Evolutionary conservation across 2,329 filamentous ascomycete species (phyloP).

Genomic region (Fusarium palustre): DNA sequence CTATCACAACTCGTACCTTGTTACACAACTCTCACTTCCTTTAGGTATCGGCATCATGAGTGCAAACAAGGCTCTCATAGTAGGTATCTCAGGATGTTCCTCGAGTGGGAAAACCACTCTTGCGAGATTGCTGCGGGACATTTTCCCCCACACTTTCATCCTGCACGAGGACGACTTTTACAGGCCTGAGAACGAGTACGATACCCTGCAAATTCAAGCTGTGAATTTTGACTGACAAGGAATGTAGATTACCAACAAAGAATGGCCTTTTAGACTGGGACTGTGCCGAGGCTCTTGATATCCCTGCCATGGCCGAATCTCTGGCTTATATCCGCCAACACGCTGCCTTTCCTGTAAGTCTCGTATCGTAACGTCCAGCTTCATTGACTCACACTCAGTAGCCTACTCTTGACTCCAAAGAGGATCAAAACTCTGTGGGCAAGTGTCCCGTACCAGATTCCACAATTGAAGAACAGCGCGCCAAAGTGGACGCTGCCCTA

Average conservation of each 20-base stretch:
- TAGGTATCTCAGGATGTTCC: conserved; percentile 90
- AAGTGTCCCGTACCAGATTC: conserved; percentile 62
- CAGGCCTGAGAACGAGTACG: conserved; percentile 77
- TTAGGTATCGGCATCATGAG: conserved; percentile 45
- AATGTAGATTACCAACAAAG: conserved; percentile 61
- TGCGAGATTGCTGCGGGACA: conserved; percentile 82
- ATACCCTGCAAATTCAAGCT: background rate
- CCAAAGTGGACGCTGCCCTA: conserved; percentile 62
- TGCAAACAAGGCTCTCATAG: conserved; percentile 67
- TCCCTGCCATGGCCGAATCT: conserved; percentile 73
- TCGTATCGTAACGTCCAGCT: background rate
- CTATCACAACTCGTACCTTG: background rate
- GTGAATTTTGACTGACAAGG: background rate
- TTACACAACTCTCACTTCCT: background rate
- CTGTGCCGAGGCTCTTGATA: conserved; percentile 81
- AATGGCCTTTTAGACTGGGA: conserved; percentile 88
- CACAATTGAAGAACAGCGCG: conserved; percentile 60
- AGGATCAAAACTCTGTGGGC: conserved; percentile 73
- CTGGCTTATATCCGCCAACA: conserved; percentile 77
- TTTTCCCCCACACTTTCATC: conserved; percentile 83
- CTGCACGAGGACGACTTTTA: conserved; percentile 98
- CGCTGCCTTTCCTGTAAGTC: conserved; percentile 72
- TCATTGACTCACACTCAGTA: conserved; percentile 14
- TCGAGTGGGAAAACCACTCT: conserved; percentile 96
- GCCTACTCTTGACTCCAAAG: conserved; percentile 54